Conservation (phyloP, 2,329 filamentous ascomycete genomes). For the Chaetomium sp. region DNA sequence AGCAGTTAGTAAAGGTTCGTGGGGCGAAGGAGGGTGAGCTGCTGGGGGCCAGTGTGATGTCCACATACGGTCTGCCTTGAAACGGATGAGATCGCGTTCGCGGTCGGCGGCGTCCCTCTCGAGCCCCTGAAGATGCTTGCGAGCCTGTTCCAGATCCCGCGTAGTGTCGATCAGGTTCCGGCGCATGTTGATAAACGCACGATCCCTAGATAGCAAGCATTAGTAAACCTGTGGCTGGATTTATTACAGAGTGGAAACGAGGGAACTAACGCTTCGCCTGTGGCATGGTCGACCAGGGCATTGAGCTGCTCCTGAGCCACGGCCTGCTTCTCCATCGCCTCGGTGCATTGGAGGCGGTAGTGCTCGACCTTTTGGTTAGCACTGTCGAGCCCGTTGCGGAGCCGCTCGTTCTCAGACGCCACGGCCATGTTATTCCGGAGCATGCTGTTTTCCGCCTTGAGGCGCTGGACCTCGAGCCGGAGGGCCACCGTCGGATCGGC, state of each 20-base stretch:
- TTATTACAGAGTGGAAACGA: slow-evolving; percentile 31
- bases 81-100: slow-evolving; percentile 48
- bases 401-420: slow-evolving; percentile 46
- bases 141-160: slow-evolving; percentile 43
- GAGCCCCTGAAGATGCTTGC: slow-evolving; percentile 39
- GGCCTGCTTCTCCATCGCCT: slow-evolving; percentile 52
- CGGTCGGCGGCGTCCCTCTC: slow-evolving; percentile 45
- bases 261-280: slow-evolving; percentile 50
- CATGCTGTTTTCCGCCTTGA: slow-evolving; percentile 56
- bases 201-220: slow-evolving; percentile 44
- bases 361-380: slow-evolving; percentile 43
- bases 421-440: slow-evolving; percentile 49
- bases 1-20: not conserved
- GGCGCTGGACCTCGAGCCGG: slow-evolving; percentile 48
- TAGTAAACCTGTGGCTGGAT: slow-evolving; percentile 33
- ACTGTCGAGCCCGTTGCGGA: slow-evolving; percentile 52
- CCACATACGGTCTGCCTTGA: slow-evolving; percentile 45
- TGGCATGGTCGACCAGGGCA: slow-evolving; percentile 44
- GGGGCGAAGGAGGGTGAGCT: too few relatives aligned
- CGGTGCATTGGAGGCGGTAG: slow-evolving; percentile 49
- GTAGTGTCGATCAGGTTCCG: slow-evolving; percentile 39
- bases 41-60: not conserved
- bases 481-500: slow-evolving; percentile 36
- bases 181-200: slow-evolving; percentile 47
- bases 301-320: slow-evolving; percentile 53